Evolutionary conservation across 2,329 filamentous ascomycete species (phyloP).

Genomic region (Colletotrichum higginsianum): DNA sequence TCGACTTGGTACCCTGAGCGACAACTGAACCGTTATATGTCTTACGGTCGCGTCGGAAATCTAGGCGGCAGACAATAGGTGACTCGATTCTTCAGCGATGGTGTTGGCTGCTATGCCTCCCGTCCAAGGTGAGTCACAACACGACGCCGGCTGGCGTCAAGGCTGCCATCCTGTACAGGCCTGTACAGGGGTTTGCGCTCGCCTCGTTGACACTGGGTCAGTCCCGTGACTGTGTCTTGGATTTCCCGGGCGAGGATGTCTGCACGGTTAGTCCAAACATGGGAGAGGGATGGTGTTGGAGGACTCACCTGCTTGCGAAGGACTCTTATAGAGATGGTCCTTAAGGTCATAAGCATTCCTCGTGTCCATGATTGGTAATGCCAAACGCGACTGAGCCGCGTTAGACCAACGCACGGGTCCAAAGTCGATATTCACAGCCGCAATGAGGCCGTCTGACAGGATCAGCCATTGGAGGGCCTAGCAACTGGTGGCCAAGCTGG

Average conservation of each 20-base stretch:
- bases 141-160: conserved; percentile 16
- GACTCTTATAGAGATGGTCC: neutral
- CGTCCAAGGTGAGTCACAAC: conserved; percentile 28
- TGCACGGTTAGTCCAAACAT: neutral
- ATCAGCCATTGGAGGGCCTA: neutral
- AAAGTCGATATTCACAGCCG: conserved; percentile 36
- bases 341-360: neutral
- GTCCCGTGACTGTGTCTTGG: neutral
- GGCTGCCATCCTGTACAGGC: conserved; percentile 14
- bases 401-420: neutral
- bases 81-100: conserved; percentile 9
- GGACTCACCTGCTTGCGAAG: conserved; percentile 18
- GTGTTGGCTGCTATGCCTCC: neutral
- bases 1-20: conserved; percentile 7
- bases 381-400: conserved; percentile 5
- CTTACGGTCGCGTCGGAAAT: conserved; percentile 4
- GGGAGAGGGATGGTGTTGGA: neutral
- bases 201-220: neutral
- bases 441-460: conserved; percentile 19
- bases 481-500: neutral
- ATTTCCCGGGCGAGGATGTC: too few species aligned
- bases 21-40: conserved; percentile 7
- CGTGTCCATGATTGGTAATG: conserved; percentile 4
- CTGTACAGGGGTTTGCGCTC: neutral
- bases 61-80: conserved; percentile 31